Conservation (phyloP, 768 basidiomycete species). For the Leccinum disarticulatum region DNA sequence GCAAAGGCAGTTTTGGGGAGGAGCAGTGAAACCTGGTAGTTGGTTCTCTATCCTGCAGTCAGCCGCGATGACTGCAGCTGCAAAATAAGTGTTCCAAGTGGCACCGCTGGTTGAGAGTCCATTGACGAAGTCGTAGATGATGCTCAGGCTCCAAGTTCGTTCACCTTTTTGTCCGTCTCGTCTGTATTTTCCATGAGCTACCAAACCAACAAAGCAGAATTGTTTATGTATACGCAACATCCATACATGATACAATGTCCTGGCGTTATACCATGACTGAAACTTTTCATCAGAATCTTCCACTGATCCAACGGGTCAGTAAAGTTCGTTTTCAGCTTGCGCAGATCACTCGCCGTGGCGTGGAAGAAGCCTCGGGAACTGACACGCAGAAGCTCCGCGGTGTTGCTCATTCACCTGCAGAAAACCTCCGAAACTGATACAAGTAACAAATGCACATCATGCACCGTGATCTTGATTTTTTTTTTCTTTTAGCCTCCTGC, state of each 20-base stretch:
- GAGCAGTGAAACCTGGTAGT: background rate
- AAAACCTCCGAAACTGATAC: no score
- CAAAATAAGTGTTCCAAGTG: background rate
- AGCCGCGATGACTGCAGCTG: constrained; percentile 8
- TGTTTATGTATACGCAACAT: background rate
- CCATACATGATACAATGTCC: background rate
- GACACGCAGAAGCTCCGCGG: no score
- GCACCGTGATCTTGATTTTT: background rate
- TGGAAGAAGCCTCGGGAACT: background rate
- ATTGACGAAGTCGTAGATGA: no score
- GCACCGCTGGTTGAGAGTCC: background rate
- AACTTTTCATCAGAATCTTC: background rate
- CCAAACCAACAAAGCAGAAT: no score
- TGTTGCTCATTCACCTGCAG: background rate
- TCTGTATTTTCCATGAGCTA: background rate
- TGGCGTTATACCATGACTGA: background rate
- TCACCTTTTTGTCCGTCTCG: background rate
- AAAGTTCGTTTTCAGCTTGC: no score
- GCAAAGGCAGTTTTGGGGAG: constrained; percentile 9
- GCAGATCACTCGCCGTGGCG: no score
- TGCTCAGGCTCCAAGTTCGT: background rate
- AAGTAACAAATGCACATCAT: no score
- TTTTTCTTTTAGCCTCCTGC: no score
- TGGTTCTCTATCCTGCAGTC: constrained; percentile 19
- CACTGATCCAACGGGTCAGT: no score